Conservation (phyloP, 176 grass and related monocot genomes). For the Rhynchospora pubera region DNA sequence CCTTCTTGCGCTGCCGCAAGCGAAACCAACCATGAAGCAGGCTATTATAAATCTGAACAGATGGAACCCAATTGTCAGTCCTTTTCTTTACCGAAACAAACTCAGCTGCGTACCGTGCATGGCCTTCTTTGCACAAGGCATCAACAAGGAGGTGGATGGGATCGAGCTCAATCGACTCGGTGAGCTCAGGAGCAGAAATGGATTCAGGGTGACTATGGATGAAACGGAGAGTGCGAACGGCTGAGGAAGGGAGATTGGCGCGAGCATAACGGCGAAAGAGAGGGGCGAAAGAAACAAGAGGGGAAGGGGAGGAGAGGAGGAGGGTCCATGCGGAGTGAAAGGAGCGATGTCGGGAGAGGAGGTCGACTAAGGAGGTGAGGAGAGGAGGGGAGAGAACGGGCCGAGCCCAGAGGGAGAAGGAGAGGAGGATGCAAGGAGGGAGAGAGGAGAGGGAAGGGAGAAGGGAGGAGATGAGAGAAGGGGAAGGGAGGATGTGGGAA, state of each 20-base stretch:
- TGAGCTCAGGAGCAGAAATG: not conserved
- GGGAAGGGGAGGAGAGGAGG: slow-evolving; percentile 29
- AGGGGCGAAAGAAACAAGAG: slow-evolving; percentile 46
- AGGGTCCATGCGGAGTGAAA: slow-evolving; percentile 61
- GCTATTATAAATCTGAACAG: slow-evolving; percentile 55
- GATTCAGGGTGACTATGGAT: slow-evolving; percentile 37
- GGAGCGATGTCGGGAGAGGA: slow-evolving; percentile 44
- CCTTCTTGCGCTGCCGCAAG: slow-evolving; percentile 42
- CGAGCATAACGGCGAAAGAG: slow-evolving; percentile 67
- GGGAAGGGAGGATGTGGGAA: not conserved
- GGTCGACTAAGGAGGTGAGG: slow-evolving; percentile 36
- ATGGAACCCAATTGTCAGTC: slow-evolving; percentile 26
- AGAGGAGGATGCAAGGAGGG: slow-evolving; percentile 30
- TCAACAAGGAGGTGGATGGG: slow-evolving; percentile 48
- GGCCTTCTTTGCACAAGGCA: slow-evolving; percentile 75
- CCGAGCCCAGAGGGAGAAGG: slow-evolving; percentile 51
- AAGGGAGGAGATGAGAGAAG: slow-evolving; percentile 9
- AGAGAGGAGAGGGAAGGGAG: slow-evolving; percentile 15
- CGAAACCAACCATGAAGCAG: slow-evolving; percentile 72
- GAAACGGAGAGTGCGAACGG: slow-evolving; percentile 50
- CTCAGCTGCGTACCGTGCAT: slow-evolving; percentile 35
- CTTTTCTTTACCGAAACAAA: slow-evolving; percentile 34
- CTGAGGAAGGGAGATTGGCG: slow-evolving; percentile 31
- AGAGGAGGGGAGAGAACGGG: slow-evolving; percentile 20
- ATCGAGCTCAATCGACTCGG: not conserved